phyloP scores from a whole-genome alignment of 2,329 filamentous ascomycete genomes.

The Trichothecium roseum region DNA sequence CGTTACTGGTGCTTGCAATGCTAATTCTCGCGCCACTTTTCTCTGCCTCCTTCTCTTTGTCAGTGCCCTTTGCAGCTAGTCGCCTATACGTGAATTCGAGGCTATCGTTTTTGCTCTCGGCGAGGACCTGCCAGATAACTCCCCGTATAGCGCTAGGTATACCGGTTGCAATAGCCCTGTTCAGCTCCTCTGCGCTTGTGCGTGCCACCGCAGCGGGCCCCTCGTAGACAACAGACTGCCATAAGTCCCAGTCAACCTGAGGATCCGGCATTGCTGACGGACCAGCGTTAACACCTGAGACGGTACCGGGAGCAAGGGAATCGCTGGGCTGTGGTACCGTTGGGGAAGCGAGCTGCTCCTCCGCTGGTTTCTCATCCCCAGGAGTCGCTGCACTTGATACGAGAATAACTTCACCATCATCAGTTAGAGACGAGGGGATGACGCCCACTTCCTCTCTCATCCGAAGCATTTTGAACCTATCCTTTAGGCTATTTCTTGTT shows the following conservation, averaged over 20 bases:
- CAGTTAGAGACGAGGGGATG: constrained; percentile 39
- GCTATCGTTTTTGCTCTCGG: constrained; percentile 88
- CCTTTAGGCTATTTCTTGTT: constrained; percentile 56
- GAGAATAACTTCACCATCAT: constrained; percentile 21
- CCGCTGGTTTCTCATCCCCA: constrained; percentile 14
- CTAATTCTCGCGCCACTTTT: constrained; percentile 44
- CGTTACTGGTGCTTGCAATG: constrained; percentile 41
- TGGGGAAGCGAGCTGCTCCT: constrained; percentile 25
- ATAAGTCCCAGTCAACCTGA: constrained; percentile 96
- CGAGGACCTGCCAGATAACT: constrained; percentile 97
- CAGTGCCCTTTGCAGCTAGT: constrained; percentile 67
- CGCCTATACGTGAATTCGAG: constrained; percentile 81
- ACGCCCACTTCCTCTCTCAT: constrained; percentile 63
- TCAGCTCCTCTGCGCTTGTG: constrained; percentile 82
- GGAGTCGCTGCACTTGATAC: constrained; percentile 11
- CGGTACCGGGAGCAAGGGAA: constrained; percentile 73
- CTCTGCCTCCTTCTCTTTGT: constrained; percentile 60
- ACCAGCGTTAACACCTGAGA: constrained; percentile 67
- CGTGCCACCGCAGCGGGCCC: constrained; percentile 80
- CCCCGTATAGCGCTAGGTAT: constrained; percentile 92
- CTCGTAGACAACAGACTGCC: constrained; percentile 93
- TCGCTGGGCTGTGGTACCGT: constrained; percentile 56
- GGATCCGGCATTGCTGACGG: constrained; percentile 59
- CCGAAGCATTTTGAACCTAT: constrained; percentile 68
- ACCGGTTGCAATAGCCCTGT: constrained; percentile 80